Base-by-base conservation (phyloP, 1,139 yeast genomes). In the Ashbya aceris region DNA sequence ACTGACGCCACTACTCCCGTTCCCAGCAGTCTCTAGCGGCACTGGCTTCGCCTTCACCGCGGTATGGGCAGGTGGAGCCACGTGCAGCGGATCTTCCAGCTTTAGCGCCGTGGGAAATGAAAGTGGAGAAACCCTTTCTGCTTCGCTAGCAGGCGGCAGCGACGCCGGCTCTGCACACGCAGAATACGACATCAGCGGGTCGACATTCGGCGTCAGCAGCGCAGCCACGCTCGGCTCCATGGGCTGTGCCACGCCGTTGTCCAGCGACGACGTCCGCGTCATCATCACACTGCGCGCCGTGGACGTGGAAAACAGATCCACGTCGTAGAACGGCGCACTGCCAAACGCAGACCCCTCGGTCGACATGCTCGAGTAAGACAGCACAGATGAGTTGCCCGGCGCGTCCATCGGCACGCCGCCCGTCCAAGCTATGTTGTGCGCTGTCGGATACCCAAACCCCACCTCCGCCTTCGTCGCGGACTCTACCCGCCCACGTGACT, bases 321-420 rank as follows among this genome's bases (percentile, higher is more conserved):
- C 13, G 29, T 44, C 42, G 29, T 33, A 39, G 20, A 43, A 29
- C 13, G 46, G 31, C 10, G n/a, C 23, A 5, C 27, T 14, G n/a
- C 41, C 36, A 29, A 41, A 41, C 17, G 33, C 34, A 10, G 41
- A 10, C 29, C 38, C 39, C 11, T 14, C 20, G 12, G 45, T 35
- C 8, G 47, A 44, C 11, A 14, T 29, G 12, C 43, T 28, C 12
- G 47, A 32, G 32, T 39, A 39, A 2, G 45, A 32, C n/a, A 41
- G 30, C 10, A 33, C 36, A 5, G 42, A 35, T 2, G 43, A 30
- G 27, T 23, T 39, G 9, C 9, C 11, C 29, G 27, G 14, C 40
- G 13, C 26, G 35, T 9, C 23, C 27, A n/a, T 26, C 40, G 17
- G 11, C 41, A n/a, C 31, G 28, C 27, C 23, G 33, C 11, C 20